Percentiles rank a stretch among this genome's conserved stretches.
Evolutionary conservation across 83 land plant genomes (phyloP).

Genomic region (Larix sibirica): DNA sequence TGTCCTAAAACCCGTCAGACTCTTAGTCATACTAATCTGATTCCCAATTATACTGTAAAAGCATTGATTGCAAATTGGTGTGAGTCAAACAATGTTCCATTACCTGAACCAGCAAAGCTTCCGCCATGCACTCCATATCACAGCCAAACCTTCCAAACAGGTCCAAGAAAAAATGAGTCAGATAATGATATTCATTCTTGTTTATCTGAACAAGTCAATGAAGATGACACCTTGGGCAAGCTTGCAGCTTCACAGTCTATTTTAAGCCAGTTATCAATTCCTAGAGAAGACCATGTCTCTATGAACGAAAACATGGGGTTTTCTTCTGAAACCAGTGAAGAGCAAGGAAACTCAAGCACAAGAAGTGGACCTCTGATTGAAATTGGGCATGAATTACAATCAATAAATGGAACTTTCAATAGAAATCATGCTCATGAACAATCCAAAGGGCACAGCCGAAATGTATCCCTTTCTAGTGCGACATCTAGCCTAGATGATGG

Average conservation of each 20-base stretch:
- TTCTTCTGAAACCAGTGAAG: conserved; percentile 8
- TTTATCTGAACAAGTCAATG: conserved; percentile 15
- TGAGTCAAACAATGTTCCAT: conserved; percentile 25
- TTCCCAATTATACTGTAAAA: conserved; percentile 54
- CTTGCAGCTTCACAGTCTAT: neutral
- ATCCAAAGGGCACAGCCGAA: conserved; percentile 15
- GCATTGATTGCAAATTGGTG: conserved; percentile 50
- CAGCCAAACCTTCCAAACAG: conserved; percentile 8
- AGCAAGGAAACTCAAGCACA: neutral
- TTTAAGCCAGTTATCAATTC: neutral
- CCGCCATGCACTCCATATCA: neutral
- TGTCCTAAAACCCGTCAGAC: conserved; percentile 57
- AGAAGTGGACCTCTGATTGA: conserved; percentile 5
- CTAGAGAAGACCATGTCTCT: neutral
- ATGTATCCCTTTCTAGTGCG: conserved; percentile 11
- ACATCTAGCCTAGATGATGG: conserved; percentile 19
- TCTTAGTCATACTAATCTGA: conserved; percentile 38
- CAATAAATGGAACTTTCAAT: neutral
- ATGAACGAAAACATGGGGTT: neutral
- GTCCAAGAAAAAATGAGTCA: neutral
- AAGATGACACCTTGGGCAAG: neutral
- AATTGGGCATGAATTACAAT: neutral
- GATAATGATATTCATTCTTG: neutral
- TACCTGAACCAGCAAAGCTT: conserved; percentile 29
- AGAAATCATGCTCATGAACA: neutral